phyloP scores from a whole-genome alignment of 331 rosid species.

The Malus hybrid region DNA sequence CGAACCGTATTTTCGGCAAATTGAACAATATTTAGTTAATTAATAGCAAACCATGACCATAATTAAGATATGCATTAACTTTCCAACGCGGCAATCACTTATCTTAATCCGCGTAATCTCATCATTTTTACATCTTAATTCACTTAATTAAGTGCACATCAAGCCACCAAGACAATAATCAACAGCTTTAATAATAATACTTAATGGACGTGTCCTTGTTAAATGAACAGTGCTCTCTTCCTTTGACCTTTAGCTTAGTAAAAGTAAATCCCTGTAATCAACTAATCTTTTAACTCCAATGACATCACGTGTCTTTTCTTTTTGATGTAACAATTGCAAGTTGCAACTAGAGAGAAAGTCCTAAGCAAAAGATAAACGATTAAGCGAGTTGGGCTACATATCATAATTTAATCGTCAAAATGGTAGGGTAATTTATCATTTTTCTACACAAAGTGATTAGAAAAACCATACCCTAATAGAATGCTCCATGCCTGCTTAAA shows the following conservation, averaged over 20 bases:
- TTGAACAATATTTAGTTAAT: no score
- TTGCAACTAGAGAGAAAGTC: background rate
- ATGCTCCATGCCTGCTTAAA: no score
- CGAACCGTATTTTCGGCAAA: no score
- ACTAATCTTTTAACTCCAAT: background rate
- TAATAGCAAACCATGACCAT: background rate
- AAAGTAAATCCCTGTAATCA: background rate
- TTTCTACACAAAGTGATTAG: background rate
- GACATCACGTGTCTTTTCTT: background rate
- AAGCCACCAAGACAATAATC: background rate
- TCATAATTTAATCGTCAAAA: no score
- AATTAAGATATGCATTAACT: background rate
- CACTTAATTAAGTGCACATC: background rate
- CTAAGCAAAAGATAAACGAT: background rate
- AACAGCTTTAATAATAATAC: background rate
- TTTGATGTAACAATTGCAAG: background rate
- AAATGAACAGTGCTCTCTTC: background rate
- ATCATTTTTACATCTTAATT: background rate
- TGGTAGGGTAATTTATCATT: background rate
- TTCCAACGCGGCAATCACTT: background rate
- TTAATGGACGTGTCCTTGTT: background rate
- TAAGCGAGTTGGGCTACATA: accelerated
- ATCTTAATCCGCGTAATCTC: background rate
- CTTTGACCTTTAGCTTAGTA: background rate
- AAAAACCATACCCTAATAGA: no score